Evolutionary conservation across 164 flowering plant genomes (phyloP).

Genomic region (Kingdonia uniflora): DNA sequence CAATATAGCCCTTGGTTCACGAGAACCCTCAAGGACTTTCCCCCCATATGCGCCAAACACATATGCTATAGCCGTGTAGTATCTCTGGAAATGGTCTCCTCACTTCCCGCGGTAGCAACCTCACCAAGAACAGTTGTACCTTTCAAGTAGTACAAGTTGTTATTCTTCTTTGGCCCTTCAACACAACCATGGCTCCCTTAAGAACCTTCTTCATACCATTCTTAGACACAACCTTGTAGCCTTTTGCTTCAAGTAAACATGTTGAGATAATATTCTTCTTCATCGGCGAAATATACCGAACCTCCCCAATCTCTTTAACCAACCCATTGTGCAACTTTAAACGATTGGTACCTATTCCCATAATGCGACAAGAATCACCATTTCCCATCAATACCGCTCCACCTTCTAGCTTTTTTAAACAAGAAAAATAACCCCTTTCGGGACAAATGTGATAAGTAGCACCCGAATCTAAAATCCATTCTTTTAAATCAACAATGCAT

Average conservation of each 20-base stretch:
- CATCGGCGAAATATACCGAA: slow-evolving; percentile 3
- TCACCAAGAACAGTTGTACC: neutral
- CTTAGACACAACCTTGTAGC: neutral
- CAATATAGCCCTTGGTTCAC: slow-evolving; percentile 2
- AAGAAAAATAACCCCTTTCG: slow-evolving; percentile 5
- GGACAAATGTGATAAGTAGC: slow-evolving; percentile 10
- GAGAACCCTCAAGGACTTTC: slow-evolving; percentile 6
- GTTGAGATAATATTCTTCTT: slow-evolving; percentile 2
- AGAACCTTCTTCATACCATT: neutral
- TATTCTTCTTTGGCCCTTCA: neutral
- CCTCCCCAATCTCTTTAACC: neutral
- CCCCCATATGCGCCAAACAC: slow-evolving; percentile 10
- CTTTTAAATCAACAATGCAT: too few relatives aligned
- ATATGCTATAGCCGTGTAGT: slow-evolving; percentile 7
- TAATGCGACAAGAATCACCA: neutral
- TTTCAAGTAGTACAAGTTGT: neutral
- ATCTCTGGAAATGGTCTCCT: neutral
- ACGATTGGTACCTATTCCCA: slow-evolving; percentile 3
- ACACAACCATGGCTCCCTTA: neutral
- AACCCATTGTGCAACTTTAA: slow-evolving; percentile 7
- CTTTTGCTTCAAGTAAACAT: slow-evolving; percentile 1
- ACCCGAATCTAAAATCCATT: slow-evolving; percentile 6
- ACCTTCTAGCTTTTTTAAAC: neutral
- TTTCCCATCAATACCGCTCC: slow-evolving; percentile 11
- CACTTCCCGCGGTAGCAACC: neutral